Base-by-base conservation (phyloP, 768 basidiomycete genomes). In the Fomitopsis serialis region DNA sequence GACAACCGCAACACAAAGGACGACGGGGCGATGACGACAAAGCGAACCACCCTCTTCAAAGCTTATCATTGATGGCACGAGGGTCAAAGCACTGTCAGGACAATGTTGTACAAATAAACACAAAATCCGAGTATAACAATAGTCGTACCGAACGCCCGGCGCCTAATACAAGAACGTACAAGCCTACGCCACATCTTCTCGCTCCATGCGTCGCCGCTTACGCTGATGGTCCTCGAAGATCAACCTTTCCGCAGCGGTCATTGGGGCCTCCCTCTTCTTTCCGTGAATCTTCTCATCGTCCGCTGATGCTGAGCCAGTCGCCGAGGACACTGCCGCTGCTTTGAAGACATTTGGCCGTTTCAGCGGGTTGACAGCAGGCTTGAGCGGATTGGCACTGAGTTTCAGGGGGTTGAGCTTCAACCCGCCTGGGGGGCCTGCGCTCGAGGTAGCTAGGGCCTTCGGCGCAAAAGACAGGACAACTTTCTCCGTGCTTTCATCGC, bases 181-280 rank as follows among this genome's bases (percentile, higher is more conserved):
- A 48, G 24, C 42, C 24, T 45, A 62, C 19, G 44, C 54, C 22
- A 53, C 55, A 8, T 59, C 60, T 37, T 76, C 76, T 40, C 76
- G 64, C 58, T 88, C 89, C 82, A 89, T 85, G 58, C 81, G 74
- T 58, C 92, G 75, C 66, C 85, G 78, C 70, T 96, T 95, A 65
- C 92, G 78, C 68, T 92, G 92, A 71, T 90, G 89, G 25, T 97
- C 93, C 73, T 98, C 96, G 54, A 84, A 59, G 55, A 97, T 95
- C 54, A 98, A 70, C 57, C 80, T 76, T 69, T 98, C 95, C 15
- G 89, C 89, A 23, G 89, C 90, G 60, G 84, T 83, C 79, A 94
- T 81, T 19, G 78, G 74, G 47, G 81, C 73, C 11, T 78, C 79
- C 5, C 85, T 77, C 72, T 87, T 86, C 75, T 78, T 83, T 42